These are phyloP conservation scores for Aspergillus aculeatus DNA, from an alignment of 2,329 filamentous ascomycete species.

Conservation along the genomic window DNA sequence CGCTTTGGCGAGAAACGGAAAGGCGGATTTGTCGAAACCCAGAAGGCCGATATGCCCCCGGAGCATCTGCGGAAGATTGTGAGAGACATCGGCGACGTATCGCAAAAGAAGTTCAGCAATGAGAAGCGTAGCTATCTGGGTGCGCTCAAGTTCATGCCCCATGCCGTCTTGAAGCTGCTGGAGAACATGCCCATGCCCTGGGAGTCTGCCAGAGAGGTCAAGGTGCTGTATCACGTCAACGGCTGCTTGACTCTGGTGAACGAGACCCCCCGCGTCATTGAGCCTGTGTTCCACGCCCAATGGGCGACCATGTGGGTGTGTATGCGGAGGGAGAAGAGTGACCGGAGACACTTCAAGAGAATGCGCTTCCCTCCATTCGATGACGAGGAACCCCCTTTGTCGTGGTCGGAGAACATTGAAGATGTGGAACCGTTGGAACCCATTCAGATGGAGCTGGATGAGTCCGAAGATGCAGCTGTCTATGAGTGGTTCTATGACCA, in stretches of 20 bases:
- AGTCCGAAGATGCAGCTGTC: conserved; percentile 85
- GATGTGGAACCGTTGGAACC: conserved; percentile 96
- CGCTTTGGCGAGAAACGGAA: conserved; percentile 97
- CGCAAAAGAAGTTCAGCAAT: conserved; percentile 98
- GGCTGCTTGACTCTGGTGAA: conserved; percentile 96
- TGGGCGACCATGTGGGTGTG: conserved; percentile 99
- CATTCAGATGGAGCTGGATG: conserved; percentile 97
- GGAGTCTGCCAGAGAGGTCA: conserved; percentile 94
- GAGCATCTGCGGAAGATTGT: conserved; percentile 98
- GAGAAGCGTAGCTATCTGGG: conserved; percentile 98
- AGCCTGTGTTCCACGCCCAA: conserved; percentile 95
- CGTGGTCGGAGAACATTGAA: conserved; percentile 98
- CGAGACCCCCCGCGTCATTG: conserved; percentile 92
- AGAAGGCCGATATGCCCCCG: conserved; percentile 97
- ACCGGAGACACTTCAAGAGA: conserved; percentile 91
- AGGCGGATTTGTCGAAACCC: conserved; percentile 93
- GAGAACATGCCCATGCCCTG: conserved; percentile 99
- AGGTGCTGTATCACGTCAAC: conserved; percentile 97
- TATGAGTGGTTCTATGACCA: conserved; percentile 99
- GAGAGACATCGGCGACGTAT: conserved; percentile 97
- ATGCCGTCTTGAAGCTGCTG: conserved; percentile 91
- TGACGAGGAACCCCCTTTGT: conserved; percentile 94
- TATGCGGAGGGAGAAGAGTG: conserved; percentile 97
- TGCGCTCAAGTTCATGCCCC: conserved; percentile 98
- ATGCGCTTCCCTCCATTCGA: conserved; percentile 99